Percentiles rank a stretch among this genome's conserved stretches.
Evolutionary conservation across 2,329 filamentous ascomycete species (phyloP).

Genomic region (Lecanicillium sp.): DNA sequence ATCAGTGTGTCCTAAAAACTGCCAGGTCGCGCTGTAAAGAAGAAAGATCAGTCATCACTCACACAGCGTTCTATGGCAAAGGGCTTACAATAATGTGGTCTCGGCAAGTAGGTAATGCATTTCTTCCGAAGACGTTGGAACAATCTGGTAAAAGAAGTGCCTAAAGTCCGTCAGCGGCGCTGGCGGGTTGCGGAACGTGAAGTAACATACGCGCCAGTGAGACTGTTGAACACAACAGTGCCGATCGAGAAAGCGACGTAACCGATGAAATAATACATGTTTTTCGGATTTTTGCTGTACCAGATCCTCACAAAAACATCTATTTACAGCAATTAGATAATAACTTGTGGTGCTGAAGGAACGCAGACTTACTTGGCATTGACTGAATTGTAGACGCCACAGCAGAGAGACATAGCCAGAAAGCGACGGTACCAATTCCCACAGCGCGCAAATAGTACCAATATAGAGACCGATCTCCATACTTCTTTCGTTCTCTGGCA

Average conservation of each 20-base stretch:
- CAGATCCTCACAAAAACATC: neutral
- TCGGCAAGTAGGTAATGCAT: too few species aligned
- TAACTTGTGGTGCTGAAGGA: neutral
- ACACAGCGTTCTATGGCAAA: neutral
- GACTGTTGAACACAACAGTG: neutral
- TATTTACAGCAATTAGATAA: neutral
- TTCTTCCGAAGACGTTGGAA: too few species aligned
- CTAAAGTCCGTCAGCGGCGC: neutral
- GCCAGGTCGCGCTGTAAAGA: neutral
- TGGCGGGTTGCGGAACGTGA: neutral
- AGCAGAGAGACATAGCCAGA: neutral
- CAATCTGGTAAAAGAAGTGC: neutral
- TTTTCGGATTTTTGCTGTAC: neutral
- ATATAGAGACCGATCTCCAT: neutral
- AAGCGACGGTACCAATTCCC: neutral
- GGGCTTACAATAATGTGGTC: neutral
- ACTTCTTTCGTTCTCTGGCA: too few species aligned
- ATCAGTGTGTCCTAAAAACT: neutral
- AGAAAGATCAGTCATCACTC: neutral
- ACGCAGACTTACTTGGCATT: neutral
- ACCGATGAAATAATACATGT: neutral
- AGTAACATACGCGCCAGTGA: neutral
- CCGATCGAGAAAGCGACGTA: neutral
- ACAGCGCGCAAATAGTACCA: neutral
- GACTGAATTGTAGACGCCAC: neutral